Evolutionary conservation across 2,329 filamentous ascomycete genomes (phyloP), one percentile per base, ranked within the genome.

Genomic region (Coniochaeta ligniaria): DNA sequence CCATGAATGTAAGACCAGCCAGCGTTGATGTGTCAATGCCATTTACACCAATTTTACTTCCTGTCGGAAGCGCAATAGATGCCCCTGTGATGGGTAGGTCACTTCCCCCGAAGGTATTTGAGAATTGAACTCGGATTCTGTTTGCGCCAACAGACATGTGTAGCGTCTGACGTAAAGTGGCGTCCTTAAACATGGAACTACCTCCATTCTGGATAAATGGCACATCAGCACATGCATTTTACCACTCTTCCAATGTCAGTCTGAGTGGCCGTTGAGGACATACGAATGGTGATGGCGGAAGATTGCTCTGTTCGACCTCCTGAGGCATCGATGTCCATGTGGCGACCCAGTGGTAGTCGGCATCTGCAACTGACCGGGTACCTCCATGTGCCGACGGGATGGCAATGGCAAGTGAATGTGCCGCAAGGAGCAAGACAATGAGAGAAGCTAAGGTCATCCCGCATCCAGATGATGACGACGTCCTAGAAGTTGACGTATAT

Each of bases 241-340:
- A n/a, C n/a, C n/a, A n/a, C n/a, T n/a, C n/a, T n/a, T n/a, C n/a
- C n/a, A n/a, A n/a, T 9, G 43, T 24, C 22, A 41, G 36, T 41
- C 9, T 41, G 11, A 11, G 47, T 6, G n/a, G n/a, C n/a, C n/a
- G n/a, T n/a, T n/a, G n/a, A n/a, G n/a, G 26, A 72, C 80, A 58
- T 76, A 83, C 83, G 67, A 85, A 89, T 47, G 84, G 83, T 2
- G 78, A 69, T 0, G 82, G 81, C 11, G 86, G 86, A 22, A 89
- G 75, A 64, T 89, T 89, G 55, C 73, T 76, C 11, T 78, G 80
- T 66, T 89, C 86, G 1, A 84, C 84, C 45, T 87, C 73, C 68
- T 89, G 85, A 0, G 85, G 85, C 85, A 88, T 88, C 2, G 83
- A 77, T 0, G 83, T 81, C 86, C 86, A 89, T 1, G 82, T 84